These are phyloP conservation scores for Naganishia antarctica DNA, from an alignment of 768 basidiomycete genomes.

Conservation along the genomic window DNA sequence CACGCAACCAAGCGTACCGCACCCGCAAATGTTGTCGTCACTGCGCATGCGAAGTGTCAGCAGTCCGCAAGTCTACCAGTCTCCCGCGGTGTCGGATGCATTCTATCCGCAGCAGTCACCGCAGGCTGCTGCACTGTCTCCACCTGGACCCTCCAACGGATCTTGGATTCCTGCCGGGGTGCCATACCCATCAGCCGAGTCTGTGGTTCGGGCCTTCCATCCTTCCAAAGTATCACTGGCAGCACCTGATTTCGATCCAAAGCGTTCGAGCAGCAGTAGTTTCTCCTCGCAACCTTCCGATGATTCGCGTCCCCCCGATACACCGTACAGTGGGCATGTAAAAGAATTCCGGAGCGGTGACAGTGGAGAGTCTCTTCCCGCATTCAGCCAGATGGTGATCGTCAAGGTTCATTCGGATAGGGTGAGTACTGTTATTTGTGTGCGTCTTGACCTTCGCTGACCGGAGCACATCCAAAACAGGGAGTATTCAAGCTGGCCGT, in stretches of 20 bases:
- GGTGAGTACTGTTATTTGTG: slow-evolving; percentile 28
- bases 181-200: slow-evolving; percentile 7
- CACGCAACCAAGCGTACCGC: slow-evolving; percentile 23
- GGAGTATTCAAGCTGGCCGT: slow-evolving; percentile 95
- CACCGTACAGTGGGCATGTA: slow-evolving; percentile 41
- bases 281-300: slow-evolving; percentile 54
- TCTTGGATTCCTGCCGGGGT: neutral
- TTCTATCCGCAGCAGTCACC: slow-evolving; percentile 25
- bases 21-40: slow-evolving; percentile 28
- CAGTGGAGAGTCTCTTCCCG: slow-evolving; percentile 9
- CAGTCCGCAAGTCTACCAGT: slow-evolving; percentile 51
- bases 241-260: slow-evolving; percentile 32
- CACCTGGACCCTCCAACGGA: slow-evolving; percentile 2
- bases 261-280: slow-evolving; percentile 41
- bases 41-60: slow-evolving; percentile 50
- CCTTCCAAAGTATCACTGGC: slow-evolving; percentile 12
- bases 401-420: slow-evolving; percentile 89
- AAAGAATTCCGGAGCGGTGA: slow-evolving; percentile 19
- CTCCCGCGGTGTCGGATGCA: slow-evolving; percentile 30
- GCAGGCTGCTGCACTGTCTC: slow-evolving; percentile 7
- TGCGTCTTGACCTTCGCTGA: neutral
- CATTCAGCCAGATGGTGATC: slow-evolving; percentile 58
- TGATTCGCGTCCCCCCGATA: slow-evolving; percentile 57
- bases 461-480: slow-evolving; percentile 45
- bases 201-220: neutral